Conservation (phyloP, 345 rosid genomes). For the Erodium maritimum region DNA sequence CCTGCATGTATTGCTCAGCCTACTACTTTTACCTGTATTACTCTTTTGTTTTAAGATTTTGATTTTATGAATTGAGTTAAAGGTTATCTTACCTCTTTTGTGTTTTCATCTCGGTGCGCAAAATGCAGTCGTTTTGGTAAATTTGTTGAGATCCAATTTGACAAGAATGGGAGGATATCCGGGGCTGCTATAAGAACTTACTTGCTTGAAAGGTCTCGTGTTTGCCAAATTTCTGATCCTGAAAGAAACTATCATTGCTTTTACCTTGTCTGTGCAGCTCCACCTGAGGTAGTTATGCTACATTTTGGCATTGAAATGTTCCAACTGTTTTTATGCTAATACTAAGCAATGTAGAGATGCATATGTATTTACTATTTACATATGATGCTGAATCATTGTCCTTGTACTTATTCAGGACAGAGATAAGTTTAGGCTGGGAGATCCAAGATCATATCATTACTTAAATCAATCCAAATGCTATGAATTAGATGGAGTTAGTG, state of each 20-base stretch:
- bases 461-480: constrained; percentile 82
- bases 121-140: constrained; percentile 92
- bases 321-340: constrained; percentile 7
- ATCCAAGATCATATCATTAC: constrained; percentile 68
- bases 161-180: constrained; percentile 95
- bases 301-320: constrained; percentile 2
- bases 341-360: constrained; percentile 1
- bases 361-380: constrained; percentile 1
- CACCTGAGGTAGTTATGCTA: constrained; percentile 62
- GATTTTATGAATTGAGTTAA: not conserved
- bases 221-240: constrained; percentile 95
- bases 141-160: constrained; percentile 98
- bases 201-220: constrained; percentile 96
- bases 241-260: constrained; percentile 98
- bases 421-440: constrained; percentile 67
- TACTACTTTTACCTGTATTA: not conserved
- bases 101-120: constrained; percentile 12
- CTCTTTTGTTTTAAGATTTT: not conserved
- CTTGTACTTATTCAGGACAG: constrained; percentile 42
- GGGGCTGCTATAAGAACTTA: constrained; percentile 98
- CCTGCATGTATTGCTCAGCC: not conserved
- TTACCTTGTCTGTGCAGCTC: constrained; percentile 95
- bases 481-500: constrained; percentile 76
- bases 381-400: constrained; percentile 8
- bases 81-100: constrained; percentile 4